Conservation (phyloP, 257 asterid species). For the Vinca minor region DNA sequence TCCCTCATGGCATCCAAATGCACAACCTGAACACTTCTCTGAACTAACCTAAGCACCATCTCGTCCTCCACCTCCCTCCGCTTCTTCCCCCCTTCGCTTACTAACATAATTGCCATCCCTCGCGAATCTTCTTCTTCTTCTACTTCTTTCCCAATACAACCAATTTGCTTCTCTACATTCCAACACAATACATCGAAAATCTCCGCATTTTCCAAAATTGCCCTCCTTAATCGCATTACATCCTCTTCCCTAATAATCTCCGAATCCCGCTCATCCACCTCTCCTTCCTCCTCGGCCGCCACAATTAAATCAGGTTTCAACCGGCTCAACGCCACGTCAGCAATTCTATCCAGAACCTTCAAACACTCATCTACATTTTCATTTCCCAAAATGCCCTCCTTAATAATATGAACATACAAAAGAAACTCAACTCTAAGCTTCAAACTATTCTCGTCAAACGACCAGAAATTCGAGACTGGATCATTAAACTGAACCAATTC, state of each 20-base stretch:
- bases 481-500: slow-evolving; percentile 76
- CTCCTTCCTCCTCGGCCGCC: too few relatives aligned
- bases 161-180: slow-evolving; percentile 63
- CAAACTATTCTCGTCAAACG: slow-evolving; percentile 49
- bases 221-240: slow-evolving; percentile 44
- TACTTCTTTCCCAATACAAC: slow-evolving; percentile 37
- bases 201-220: slow-evolving; percentile 51
- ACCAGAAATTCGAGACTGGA: slow-evolving; percentile 61
- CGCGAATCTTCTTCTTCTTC: too few relatives aligned
- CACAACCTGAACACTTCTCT: slow-evolving; percentile 59
- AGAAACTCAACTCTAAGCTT: slow-evolving; percentile 74
- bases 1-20: slow-evolving; percentile 73
- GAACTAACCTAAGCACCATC: slow-evolving; percentile 51
- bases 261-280: slow-evolving; percentile 14
- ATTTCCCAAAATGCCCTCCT: slow-evolving; percentile 12
- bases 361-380: slow-evolving; percentile 28
- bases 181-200: slow-evolving; percentile 62
- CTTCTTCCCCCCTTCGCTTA: slow-evolving; percentile 37
- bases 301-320: slow-evolving; percentile 57
- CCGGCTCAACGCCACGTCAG: slow-evolving; percentile 51
- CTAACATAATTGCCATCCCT: slow-evolving; percentile 55
- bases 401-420: slow-evolving; percentile 47
- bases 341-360: slow-evolving; percentile 48
- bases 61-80: slow-evolving; percentile 40
- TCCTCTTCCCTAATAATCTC: slow-evolving; percentile 47